Base-by-base conservation (phyloP, 2,329 filamentous ascomycete species). In the Grosmannia clavigera region DNA sequence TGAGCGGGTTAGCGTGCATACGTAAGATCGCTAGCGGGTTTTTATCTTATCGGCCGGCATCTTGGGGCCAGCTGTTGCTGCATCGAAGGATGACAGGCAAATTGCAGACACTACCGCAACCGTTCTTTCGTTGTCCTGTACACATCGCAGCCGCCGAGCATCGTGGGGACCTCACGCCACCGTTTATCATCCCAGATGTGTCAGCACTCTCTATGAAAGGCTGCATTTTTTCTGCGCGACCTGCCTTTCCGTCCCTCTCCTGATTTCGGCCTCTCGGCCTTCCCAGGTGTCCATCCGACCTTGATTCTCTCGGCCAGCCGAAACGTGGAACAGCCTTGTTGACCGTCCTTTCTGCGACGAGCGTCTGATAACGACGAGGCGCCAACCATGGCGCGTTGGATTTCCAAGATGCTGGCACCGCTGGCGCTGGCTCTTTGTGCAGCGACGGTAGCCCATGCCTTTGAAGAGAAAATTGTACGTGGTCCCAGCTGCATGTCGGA, bases 401-500 rank as follows among this genome's bases (percentile, higher is more conserved):
- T 76, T 65, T 77, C 76, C 67, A 71, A 76, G 60, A 69, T 82
- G 65, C 68, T 77, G 63, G 50, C 58, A 54, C 66, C 78, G 65
- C 69, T 85, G 73, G 78, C 76, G 67, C 68, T 82, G 75, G 81
- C 78, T 68, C 65, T 78, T 58, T 76, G 78, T 76, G 76, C 79
- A 61, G 78, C 74, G 64, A 72, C 73, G 62, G 59, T 61, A 9
- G 61, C 58, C 38, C 55, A 63, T 1, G 83, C 81, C 31, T 72
- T 85, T 67, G 83, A 86, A 69, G 75, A 84, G 64, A 71, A 73
- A 66, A 74, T 86, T 70, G 82, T 85, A 73, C 55, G 76, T 67
- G 43, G 53, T 16, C 16, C 55, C 38, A 38, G 4, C 10, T 10
- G 7, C 2, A 38, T 3, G 3, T 6, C 35, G 7, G 9, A 38